Conservation (phyloP, 1,139 yeast genomes). For the Yamadazyma triangularis region DNA sequence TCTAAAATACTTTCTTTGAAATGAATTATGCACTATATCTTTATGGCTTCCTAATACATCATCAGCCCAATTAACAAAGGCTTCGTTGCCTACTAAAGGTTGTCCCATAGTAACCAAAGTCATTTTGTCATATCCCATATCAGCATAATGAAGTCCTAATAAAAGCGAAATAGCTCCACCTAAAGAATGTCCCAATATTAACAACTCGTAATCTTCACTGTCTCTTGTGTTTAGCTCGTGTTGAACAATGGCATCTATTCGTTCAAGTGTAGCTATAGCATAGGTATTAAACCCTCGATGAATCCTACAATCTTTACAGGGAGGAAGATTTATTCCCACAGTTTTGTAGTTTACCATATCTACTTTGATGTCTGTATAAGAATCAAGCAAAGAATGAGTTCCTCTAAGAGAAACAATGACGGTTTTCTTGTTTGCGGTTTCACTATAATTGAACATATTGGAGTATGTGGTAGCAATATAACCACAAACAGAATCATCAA, state of each 20-base stretch:
- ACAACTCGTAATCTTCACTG: constrained; percentile 28
- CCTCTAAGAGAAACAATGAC: constrained; percentile 44
- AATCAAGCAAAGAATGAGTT: constrained; percentile 43
- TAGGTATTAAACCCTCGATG: constrained; percentile 44
- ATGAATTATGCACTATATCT: constrained; percentile 17
- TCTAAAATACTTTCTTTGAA: constrained; percentile 29
- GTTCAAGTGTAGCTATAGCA: constrained; percentile 26
- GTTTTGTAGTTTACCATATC: constrained; percentile 33
- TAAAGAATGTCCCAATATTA: constrained; percentile 47
- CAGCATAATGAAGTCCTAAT: constrained; percentile 34
- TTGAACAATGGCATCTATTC: constrained; percentile 22
- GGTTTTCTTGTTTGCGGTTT: constrained; percentile 19
- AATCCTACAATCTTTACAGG: constrained; percentile 38
- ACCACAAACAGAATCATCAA: constrained; percentile 37
- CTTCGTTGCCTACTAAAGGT: constrained; percentile 43
- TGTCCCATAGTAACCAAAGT: constrained; percentile 48
- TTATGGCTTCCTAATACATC: constrained; percentile 24
- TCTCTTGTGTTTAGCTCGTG: constrained; percentile 18
- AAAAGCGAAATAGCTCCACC: constrained; percentile 48
- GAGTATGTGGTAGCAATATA: constrained; percentile 33
- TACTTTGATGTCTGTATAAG: constrained; percentile 41
- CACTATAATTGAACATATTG: constrained; percentile 19
- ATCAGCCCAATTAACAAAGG: constrained; percentile 38
- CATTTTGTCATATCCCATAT: constrained; percentile 28
- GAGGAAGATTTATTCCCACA: constrained; percentile 18